Evolutionary conservation across 441 rosid genomes (phyloP).

Genomic region (Populus tomentosa): DNA sequence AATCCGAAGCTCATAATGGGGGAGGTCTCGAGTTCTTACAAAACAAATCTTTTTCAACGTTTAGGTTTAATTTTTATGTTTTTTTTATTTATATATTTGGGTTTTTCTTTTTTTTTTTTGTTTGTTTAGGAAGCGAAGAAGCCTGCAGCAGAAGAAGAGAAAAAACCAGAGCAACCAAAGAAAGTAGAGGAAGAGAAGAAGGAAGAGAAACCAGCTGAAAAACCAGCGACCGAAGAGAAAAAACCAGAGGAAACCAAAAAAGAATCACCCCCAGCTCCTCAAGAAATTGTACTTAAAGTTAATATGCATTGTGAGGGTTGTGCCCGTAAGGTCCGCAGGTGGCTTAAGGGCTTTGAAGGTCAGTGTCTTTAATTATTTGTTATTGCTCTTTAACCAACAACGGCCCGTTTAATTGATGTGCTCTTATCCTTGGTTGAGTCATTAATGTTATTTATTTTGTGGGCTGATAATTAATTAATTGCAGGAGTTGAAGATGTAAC

Average conservation of each 20-base stretch:
- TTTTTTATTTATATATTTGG: too few species aligned
- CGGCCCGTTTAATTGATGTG: neutral
- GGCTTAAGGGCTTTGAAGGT: constrained; percentile 73
- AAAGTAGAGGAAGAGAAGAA: constrained; percentile 27
- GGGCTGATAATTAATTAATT: neutral
- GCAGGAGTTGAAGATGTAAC: constrained; percentile 68
- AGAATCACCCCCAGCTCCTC: constrained; percentile 34
- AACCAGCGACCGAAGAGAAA: constrained; percentile 22
- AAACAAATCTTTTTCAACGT: neutral
- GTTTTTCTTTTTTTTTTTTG: neutral
- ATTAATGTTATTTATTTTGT: neutral
- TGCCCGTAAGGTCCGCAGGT: constrained; percentile 67
- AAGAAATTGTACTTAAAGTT: constrained; percentile 57
- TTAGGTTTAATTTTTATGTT: neutral
- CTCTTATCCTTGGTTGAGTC: too few species aligned
- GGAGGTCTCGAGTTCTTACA: constrained; percentile 33
- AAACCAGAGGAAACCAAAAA: constrained; percentile 40
- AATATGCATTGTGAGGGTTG: constrained; percentile 92
- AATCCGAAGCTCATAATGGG: constrained; percentile 36
- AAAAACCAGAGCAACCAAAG: constrained; percentile 27
- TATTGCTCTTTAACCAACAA: neutral
- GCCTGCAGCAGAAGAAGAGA: constrained; percentile 27
- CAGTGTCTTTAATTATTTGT: neutral
- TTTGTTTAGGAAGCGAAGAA: constrained; percentile 61
- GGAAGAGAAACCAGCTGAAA: constrained; percentile 24